phyloP scores from a whole-genome alignment of 306 rosid genomes.

The Trifolium dubium region DNA sequence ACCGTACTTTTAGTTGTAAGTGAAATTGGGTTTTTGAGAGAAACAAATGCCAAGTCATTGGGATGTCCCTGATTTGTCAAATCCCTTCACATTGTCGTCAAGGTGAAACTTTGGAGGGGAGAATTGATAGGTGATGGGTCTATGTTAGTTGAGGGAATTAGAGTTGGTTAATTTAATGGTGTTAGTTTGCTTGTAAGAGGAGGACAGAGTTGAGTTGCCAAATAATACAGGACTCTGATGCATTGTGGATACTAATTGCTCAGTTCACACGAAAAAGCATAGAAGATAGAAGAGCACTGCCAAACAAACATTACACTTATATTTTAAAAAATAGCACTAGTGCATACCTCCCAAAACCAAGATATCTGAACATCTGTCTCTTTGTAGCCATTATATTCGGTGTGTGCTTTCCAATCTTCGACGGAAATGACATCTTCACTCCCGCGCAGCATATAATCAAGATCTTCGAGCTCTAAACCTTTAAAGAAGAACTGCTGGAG shows the following conservation, averaged over 20 bases:
- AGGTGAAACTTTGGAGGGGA: constrained; percentile 1
- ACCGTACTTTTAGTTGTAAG: neutral
- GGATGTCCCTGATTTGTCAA: constrained; percentile 9
- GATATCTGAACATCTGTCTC: constrained; percentile 83
- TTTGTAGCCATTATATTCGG: constrained; percentile 81
- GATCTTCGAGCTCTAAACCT: constrained; percentile 83
- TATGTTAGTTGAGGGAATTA: neutral
- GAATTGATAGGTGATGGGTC: constrained; percentile 8
- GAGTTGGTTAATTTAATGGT: neutral
- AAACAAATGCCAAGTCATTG: constrained; percentile 4
- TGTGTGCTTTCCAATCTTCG: constrained; percentile 93
- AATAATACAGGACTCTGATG: neutral
- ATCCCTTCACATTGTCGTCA: neutral
- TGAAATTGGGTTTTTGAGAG: neutral
- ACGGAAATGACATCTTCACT: constrained; percentile 68
- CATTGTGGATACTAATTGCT: constrained; percentile 13
- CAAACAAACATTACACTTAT: neutral
- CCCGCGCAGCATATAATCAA: constrained; percentile 93
- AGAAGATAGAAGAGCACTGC: neutral
- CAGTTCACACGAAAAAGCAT: neutral
- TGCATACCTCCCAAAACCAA: constrained; percentile 97
- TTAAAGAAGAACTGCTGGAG: constrained; percentile 58
- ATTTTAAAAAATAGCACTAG: constrained; percentile 30
- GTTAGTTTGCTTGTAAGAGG: constrained; percentile 1
- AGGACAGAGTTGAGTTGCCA: neutral